Conservation (phyloP, 192 early-diverging fungal genomes). For the Geranomyces michiganensis region DNA sequence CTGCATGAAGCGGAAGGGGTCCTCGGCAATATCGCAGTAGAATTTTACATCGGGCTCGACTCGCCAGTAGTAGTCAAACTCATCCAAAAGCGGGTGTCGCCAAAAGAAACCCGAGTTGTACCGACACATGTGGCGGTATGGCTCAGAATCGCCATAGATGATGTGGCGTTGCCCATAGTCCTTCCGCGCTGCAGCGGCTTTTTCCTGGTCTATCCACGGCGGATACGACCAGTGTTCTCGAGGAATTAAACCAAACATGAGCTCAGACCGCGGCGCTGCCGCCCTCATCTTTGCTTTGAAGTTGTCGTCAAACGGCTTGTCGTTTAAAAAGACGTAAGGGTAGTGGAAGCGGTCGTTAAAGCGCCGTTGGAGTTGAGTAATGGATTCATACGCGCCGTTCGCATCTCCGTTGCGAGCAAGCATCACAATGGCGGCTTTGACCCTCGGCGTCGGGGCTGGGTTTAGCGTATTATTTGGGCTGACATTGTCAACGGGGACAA, state of each 20-base stretch:
- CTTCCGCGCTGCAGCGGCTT: slow-evolving; percentile 56
- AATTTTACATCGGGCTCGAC: slow-evolving; percentile 82
- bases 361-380: slow-evolving; percentile 71
- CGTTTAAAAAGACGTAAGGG: slow-evolving; percentile 84
- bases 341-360: slow-evolving; percentile 78
- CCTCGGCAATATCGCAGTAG: slow-evolving; percentile 78
- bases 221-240: slow-evolving; percentile 78
- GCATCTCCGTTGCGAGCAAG: slow-evolving; percentile 73
- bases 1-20: slow-evolving; percentile 78
- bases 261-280: slow-evolving; percentile 18
- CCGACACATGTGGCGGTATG: slow-evolving; percentile 90
- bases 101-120: slow-evolving; percentile 80
- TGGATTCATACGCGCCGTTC: slow-evolving; percentile 61
- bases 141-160: slow-evolving; percentile 72
- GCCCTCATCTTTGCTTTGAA: slow-evolving; percentile 49
- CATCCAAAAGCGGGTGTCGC: slow-evolving; percentile 64
- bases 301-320: slow-evolving; percentile 70
- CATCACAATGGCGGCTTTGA: slow-evolving; percentile 74
- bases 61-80: slow-evolving; percentile 84
- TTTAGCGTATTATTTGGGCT: background rate
- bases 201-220: slow-evolving; percentile 66
- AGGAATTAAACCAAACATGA: slow-evolving; percentile 68
- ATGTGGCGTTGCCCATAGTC: slow-evolving; percentile 60
- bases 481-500: slow-evolving; percentile 13
- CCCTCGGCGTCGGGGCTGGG: slow-evolving; percentile 28